These are phyloP conservation scores for Lachnellula occidentalis DNA, from an alignment of 2,329 filamentous ascomycete genomes.

Conservation along the genomic window DNA sequence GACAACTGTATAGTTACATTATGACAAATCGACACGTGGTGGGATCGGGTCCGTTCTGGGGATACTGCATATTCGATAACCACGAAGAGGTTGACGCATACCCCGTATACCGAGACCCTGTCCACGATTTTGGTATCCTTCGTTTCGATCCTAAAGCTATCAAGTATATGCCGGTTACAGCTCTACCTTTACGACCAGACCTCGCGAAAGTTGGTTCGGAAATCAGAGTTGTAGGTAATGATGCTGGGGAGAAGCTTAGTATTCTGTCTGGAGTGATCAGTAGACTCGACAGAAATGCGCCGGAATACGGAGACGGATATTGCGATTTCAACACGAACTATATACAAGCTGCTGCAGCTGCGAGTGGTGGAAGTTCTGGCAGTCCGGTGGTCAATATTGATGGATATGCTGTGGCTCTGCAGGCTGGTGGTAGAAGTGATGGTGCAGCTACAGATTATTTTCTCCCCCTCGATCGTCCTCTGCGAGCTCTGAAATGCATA, in stretches of 20 bases:
- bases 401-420: constrained; percentile 83
- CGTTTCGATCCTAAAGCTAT: constrained; percentile 93
- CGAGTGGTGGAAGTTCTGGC: constrained; percentile 95
- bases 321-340: constrained; percentile 96
- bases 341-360: constrained; percentile 95
- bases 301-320: constrained; percentile 96
- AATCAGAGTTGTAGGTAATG: constrained; percentile 95
- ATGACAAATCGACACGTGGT: constrained; percentile 91
- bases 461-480: constrained; percentile 82
- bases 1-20: constrained; percentile 54
- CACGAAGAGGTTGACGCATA: constrained; percentile 95
- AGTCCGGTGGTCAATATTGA: constrained; percentile 96
- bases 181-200: constrained; percentile 76
- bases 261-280: constrained; percentile 97
- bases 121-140: constrained; percentile 96
- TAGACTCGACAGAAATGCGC: constrained; percentile 90
- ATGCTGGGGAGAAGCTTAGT: constrained; percentile 96
- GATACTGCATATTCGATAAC: constrained; percentile 97
- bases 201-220: constrained; percentile 86
- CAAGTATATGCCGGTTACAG: constrained; percentile 90
- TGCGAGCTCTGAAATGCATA: constrained; percentile 81
- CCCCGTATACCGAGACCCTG: constrained; percentile 94
- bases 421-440: constrained; percentile 89
- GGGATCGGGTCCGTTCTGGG: constrained; percentile 93
- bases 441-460: constrained; percentile 98